phyloP scores from a whole-genome alignment of 495 filamentous ascomycete species.

The Xylaria nigripes region DNA sequence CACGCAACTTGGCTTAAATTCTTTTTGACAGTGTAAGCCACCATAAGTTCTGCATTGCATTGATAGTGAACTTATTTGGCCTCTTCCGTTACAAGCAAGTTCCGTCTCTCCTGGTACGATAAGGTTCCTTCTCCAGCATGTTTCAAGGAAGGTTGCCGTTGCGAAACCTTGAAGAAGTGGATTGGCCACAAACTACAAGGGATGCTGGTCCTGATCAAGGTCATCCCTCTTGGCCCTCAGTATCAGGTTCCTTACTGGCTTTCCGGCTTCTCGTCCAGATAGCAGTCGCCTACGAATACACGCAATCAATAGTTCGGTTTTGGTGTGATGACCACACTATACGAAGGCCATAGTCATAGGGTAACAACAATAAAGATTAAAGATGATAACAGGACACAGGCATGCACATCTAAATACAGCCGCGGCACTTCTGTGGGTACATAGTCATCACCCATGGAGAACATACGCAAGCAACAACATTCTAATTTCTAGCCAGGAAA shows the following conservation, averaged over 20 bases:
- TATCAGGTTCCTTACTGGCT: neutral
- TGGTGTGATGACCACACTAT: neutral
- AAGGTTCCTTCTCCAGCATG: slow-evolving; percentile 2
- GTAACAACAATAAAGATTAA: neutral
- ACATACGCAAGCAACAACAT: neutral
- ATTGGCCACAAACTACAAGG: neutral
- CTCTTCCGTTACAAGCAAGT: neutral
- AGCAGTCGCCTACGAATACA: neutral
- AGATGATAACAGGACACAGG: neutral
- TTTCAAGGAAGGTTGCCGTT: neutral
- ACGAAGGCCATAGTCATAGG: neutral
- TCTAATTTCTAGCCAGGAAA: too few species aligned
- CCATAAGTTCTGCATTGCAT: neutral
- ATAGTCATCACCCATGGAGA: neutral
- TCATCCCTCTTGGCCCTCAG: neutral
- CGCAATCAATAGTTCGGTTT: neutral
- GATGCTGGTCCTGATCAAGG: neutral
- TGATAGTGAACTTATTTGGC: neutral
- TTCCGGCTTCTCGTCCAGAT: neutral
- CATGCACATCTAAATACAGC: neutral
- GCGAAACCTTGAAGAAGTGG: slow-evolving; percentile 3
- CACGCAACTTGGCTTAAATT: neutral
- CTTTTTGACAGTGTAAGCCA: neutral
- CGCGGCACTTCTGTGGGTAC: neutral
- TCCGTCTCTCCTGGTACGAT: neutral